Evolutionary conservation across 768 basidiomycete genomes (phyloP), one percentile per base, ranked within the genome.

Genomic region (Gyrodon lividus): DNA sequence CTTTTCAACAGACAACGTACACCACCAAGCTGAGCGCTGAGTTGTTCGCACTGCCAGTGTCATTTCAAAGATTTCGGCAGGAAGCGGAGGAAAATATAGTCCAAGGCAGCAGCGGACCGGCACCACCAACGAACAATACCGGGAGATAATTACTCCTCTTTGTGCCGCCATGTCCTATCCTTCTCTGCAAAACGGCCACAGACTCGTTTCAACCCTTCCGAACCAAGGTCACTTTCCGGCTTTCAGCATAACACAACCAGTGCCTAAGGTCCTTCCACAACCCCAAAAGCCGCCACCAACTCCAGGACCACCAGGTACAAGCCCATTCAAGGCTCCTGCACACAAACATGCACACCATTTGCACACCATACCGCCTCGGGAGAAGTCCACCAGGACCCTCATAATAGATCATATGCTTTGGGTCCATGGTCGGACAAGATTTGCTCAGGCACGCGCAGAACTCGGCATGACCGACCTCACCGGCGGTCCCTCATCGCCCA

Each of bases 311-410:
- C 40, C 53, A 13, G 55, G 45, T 22, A 46, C 50, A 14, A 55
- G 50, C 4, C 54, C 77, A 0, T 87, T 86, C 72, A 79, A 76
- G 55, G 81, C 87, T 2, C 87, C 87, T 7, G 90, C 91, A 1
- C 91, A 92, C 69, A 89, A 86, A 58, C 89, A 92, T 75, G 90
- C 90, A 0, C 91, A 92, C 65, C 89, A 92, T 64, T 70, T 92
- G 2, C 90, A 93, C 64, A 83, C 87, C 2, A 92, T 93, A 28
- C 90, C 90, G 2, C 91, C 89, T 3, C 73, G 88, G 34, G 90
- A 93, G 69, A 93, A 92, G 74, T 88, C 87, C n/a, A 92, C 90
- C 7, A 76, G 89, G 28, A 92, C 89, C 9, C 75, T 92, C 50
- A 93, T 92, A 59, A 82, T 93, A 50, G 91, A 93, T 68, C 87